Conservation (phyloP, 768 basidiomycete species). For the Lentinula guzmanii region DNA sequence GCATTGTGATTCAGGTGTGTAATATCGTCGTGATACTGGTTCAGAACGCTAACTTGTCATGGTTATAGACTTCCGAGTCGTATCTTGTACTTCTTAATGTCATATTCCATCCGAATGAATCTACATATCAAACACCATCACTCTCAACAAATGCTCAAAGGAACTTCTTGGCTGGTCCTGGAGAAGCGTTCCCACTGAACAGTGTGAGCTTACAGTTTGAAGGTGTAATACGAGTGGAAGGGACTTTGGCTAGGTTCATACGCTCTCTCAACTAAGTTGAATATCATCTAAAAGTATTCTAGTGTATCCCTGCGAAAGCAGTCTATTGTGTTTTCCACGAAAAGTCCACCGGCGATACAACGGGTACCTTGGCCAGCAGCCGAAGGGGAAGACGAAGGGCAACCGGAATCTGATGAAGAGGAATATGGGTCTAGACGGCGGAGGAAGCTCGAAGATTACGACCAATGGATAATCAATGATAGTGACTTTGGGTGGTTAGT, state of each 20-base stretch:
- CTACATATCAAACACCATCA: conserved; percentile 48
- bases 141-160: conserved; percentile 52
- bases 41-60: conserved; percentile 2
- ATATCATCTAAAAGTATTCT: conserved; percentile 3
- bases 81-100: conserved; percentile 73
- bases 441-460: conserved; percentile 39
- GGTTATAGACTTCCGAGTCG: conserved; percentile 66
- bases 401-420: conserved; percentile 13
- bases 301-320: conserved; percentile 74
- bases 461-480: conserved; percentile 68
- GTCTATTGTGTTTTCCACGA: conserved; percentile 69
- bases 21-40: background rate
- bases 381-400: conserved; percentile 31
- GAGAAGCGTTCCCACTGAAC: conserved; percentile 70
- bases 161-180: conserved; percentile 72
- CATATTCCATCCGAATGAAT: conserved; percentile 47
- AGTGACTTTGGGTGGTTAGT: conserved; percentile 68
- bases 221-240: conserved; percentile 77
- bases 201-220: conserved; percentile 69
- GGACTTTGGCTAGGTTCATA: conserved; percentile 60
- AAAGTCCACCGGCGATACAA: conserved; percentile 69
- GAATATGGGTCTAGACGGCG: conserved; percentile 17
- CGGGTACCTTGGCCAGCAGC: conserved; percentile 78
- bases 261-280: background rate
- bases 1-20: conserved; percentile 75